Evolutionary conservation across 257 asterid species (phyloP), one percentile per base, ranked within the genome.

Genomic region (Solanum arcanum): DNA sequence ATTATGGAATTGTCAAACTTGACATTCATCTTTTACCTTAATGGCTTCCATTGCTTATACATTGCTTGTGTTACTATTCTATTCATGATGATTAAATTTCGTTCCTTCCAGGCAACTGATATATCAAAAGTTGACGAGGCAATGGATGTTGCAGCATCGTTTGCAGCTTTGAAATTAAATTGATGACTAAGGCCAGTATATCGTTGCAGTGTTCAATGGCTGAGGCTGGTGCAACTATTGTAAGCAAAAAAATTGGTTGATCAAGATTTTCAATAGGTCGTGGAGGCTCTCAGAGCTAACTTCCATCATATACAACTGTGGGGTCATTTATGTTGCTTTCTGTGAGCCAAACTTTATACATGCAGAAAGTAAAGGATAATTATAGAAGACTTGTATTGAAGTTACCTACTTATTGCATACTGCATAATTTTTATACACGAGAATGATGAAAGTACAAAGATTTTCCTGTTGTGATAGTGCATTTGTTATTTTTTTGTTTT

Each of bases 141-240:
- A 42, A 92, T 93, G 88, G 97, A 93, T 5, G 88, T 95, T 78
- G 99, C 99, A 12, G 92, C 92, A 70, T 89, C 96, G 66, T 97
- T 97, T 89, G 99, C 99, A 2, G 91, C 96, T 10, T 77, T 96
- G 94, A 95, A 94, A 88, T 87, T 97, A 92, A 90, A 89, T 47
- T 94, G 92, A 96, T 89, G 10, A n/a, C 66, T 0, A 60, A 23
- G 60, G 23, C 56, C 59, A 37, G 23, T 15, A 14, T 4, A 37
- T 1, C 5, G 8, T 23, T 49, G 86, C 74, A 83, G 35, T 59
- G 23, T 12, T 83, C 29, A 35, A 12, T 35, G 56, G 37, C 9
- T 0, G 37, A 83, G n/a, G 52, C 14, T 15, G 69, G 20, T 59
- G 73, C 69, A 35, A 23, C 47, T 56, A 41, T 35, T 83, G 25